Evolutionary conservation across 2,329 filamentous ascomycete genomes (phyloP), one percentile per base, ranked within the genome.

Genomic region (Fusarium sp.): DNA sequence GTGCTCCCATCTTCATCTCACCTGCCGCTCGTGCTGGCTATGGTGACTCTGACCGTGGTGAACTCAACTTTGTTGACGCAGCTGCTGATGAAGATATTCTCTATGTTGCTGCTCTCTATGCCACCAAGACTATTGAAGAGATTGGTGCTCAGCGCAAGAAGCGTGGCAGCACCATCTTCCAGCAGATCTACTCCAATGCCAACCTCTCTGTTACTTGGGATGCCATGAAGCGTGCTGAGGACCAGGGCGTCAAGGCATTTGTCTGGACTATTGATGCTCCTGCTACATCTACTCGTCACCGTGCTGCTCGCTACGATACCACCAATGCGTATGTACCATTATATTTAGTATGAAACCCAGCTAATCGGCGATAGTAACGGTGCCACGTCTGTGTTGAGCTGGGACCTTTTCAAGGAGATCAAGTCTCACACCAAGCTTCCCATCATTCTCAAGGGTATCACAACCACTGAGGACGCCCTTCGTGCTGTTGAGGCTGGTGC

Each of bases 1-100:
- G 81, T 16, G 82, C 84, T 12, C 86, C 86, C 2, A 82, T 88
- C 77, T 87, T 87, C 76, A 87, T 88, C 73, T 81, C 82, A 4
- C 86, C 86, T 2, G 85, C 84, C 35, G 83, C 85, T 16, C 81
- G 82, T 25, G 85, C 81, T 38, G 84, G 81, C 28, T 84, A 85
- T 47, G 84, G 81, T 3, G 80, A 87, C 67, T 77, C 80, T 1
- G 82, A 83, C 3, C 75, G 76, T 6, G 86, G 80, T 21, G 86
- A 88, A 77, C 71, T 84, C n/a, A 86, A 86, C 71, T 80, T 88
- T 60, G 82, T 85, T 38, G 81, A 84, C 72, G 85, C 83, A 28
- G 83, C 86, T 13, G 84, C 80, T 8, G 80, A 80, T 10, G 84
- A 83, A 38, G 79, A 85, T 49, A 85, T 88, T 46, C 80, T 87